phyloP scores from a whole-genome alignment of 768 basidiomycete species.

The Sporobolomyces phaffii region DNA sequence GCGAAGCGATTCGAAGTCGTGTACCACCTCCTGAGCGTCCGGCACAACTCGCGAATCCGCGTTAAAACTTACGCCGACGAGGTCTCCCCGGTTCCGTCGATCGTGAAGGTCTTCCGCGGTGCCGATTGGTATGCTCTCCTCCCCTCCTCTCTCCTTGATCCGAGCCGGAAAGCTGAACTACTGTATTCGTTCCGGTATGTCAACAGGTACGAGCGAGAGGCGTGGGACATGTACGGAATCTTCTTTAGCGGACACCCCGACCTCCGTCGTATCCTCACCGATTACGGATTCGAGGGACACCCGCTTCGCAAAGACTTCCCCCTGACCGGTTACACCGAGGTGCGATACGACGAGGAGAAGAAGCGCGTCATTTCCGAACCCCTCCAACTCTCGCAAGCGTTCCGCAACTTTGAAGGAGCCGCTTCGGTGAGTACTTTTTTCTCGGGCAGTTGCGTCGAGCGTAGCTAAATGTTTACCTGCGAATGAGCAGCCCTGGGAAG shows the following conservation, averaged over 20 bases:
- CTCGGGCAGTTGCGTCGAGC: neutral
- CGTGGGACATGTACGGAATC: conserved; percentile 95
- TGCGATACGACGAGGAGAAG: conserved; percentile 78
- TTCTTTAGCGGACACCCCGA: conserved; percentile 96
- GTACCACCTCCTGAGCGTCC: conserved; percentile 82
- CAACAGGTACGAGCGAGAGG: conserved; percentile 95
- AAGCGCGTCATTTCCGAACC: conserved; percentile 58
- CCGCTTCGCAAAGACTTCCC: conserved; percentile 98
- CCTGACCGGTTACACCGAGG: conserved; percentile 94
- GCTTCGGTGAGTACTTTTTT: conserved; percentile 22
- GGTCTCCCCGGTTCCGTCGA: conserved; percentile 81
- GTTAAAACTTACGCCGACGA: conserved; percentile 98
- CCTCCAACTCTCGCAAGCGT: conserved; percentile 93
- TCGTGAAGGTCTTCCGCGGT: conserved; percentile 69
- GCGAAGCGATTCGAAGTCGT: conserved; percentile 93
- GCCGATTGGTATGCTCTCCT: conserved; percentile 72
- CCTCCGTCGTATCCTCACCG: conserved; percentile 95
- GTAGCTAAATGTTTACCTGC: no score
- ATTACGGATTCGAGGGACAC: conserved; percentile 84
- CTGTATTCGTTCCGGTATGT: no score
- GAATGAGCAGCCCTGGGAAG: conserved; percentile 88
- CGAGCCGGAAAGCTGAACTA: neutral
- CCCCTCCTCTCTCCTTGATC: neutral
- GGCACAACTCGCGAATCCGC: conserved; percentile 73
- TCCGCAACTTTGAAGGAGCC: conserved; percentile 82